Evolutionary conservation across 2,329 filamentous ascomycete genomes (phyloP), one percentile per base, ranked within the genome.

Genomic region (Zalaria obscura): DNA sequence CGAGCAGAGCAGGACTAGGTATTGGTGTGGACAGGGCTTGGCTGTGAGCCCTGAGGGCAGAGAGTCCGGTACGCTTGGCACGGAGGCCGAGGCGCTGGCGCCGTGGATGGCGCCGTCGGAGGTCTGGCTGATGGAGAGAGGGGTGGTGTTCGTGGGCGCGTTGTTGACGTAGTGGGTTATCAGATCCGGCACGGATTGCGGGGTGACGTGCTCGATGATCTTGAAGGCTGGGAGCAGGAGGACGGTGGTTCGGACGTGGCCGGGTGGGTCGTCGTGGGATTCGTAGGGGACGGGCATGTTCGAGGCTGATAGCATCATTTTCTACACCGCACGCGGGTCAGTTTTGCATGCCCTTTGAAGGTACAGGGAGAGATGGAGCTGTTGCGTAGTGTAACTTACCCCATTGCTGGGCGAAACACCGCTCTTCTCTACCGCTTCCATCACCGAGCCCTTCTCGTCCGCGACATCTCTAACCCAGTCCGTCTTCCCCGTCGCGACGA

Each of bases 401-500:
- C 83, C 83, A 48, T 83, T 84, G 26, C 60, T 70, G 1, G 80
- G 80, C 56, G 70, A 71, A 7, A 68, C 64, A 1, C 70, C 68
- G 41, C 66, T 66, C 50, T 65, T 64, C 45, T 63, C 65, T 8
- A 70, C 62, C 1, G 67, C 67, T 55, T 70, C 65, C 69, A 75
- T 75, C 40, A 76, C 60, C 43, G 68, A 73, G 37, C 68, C 72
- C 50, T 83, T 80, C 68, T 96, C 91, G 56, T 96, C 83, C 43
- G 75, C 77, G 36, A 94, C 84, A 65, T 93, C 82, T 45, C 84
- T 67, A 55, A 89, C 82, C 91, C 91, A 98, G 63, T 98, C 91
- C 26, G 80, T 74, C 73, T 95, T 94, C 46, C 87, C 85, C n/a
- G 91, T 98, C 25, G 86, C 91, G 10, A 96, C 86, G 28, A 98